These are phyloP conservation scores for Trametes meyenii DNA, from an alignment of 768 basidiomycete species.

Conservation along the genomic window DNA sequence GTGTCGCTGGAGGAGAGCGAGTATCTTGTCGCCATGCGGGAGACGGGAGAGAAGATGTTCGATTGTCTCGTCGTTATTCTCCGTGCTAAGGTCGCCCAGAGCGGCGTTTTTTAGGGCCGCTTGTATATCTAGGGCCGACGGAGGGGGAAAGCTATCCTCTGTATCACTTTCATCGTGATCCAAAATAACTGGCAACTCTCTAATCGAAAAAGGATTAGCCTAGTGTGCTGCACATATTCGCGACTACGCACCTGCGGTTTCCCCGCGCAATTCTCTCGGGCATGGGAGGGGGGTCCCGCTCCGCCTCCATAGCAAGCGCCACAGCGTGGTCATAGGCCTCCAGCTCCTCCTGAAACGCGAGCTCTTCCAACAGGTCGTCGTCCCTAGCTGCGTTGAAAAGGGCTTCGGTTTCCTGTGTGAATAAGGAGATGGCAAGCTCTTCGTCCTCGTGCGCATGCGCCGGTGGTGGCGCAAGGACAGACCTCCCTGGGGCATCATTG, in stretches of 20 bases:
- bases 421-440: constrained; percentile 29
- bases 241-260: background rate
- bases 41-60: too few relatives aligned
- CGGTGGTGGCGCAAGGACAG: background rate
- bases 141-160: background rate
- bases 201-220: background rate
- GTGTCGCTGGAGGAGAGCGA: background rate
- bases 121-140: background rate
- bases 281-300: constrained; percentile 21
- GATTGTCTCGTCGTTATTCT: too few relatives aligned
- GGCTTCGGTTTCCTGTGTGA: constrained; percentile 27
- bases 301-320: constrained; percentile 28
- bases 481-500: background rate
- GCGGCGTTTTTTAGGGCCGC: background rate
- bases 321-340: constrained; percentile 27
- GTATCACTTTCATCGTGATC: background rate
- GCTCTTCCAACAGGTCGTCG: constrained; percentile 23
- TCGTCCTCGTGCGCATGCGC: constrained; percentile 19
- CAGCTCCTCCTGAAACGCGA: constrained; percentile 24
- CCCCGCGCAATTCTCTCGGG: background rate
- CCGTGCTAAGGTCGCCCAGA: too few relatives aligned
- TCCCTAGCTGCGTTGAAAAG: constrained; percentile 2
- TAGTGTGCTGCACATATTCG: background rate
- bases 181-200: background rate
- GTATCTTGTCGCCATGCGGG: background rate